Percentiles rank a stretch among this genome's conserved stretches.
Evolutionary conservation across 2,329 filamentous ascomycete genomes (phyloP).

Genomic region (Laburnicola sp.): DNA sequence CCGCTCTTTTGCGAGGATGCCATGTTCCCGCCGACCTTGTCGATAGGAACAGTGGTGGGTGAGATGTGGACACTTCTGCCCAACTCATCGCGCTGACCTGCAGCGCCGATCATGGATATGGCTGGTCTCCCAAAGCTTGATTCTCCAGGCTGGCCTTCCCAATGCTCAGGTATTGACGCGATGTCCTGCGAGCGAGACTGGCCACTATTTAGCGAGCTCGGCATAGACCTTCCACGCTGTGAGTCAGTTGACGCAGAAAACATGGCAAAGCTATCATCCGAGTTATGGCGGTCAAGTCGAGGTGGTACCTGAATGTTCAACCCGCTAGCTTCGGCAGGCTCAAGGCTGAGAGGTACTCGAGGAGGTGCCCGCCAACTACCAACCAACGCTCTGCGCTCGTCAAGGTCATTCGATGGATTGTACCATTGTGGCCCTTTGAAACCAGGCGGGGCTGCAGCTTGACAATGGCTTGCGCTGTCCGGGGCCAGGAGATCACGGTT

Average conservation of each 20-base stretch:
- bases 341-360: slow-evolving; percentile 55
- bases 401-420: slow-evolving; percentile 38
- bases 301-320: slow-evolving; percentile 41
- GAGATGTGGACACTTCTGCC: slow-evolving; percentile 31
- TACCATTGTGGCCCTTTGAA: slow-evolving; percentile 41
- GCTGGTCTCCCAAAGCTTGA: slow-evolving; percentile 40
- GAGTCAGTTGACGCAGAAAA: slow-evolving; percentile 66
- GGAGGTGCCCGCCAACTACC: slow-evolving; percentile 55
- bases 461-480: slow-evolving; percentile 13
- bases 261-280: slow-evolving; percentile 65
- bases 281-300: slow-evolving; percentile 56
- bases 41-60: slow-evolving; percentile 33
- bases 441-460: slow-evolving; percentile 18
- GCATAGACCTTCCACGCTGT: slow-evolving; percentile 55
- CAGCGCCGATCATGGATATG: not conserved
- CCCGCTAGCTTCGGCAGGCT: slow-evolving; percentile 46
- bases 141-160: slow-evolving; percentile 27
- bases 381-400: slow-evolving; percentile 44
- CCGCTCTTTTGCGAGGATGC: slow-evolving; percentile 9
- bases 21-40: slow-evolving; percentile 3
- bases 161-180: slow-evolving; percentile 34
- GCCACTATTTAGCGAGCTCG: slow-evolving; percentile 53
- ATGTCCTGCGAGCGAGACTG: slow-evolving; percentile 30
- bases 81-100: slow-evolving; percentile 15
- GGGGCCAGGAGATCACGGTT: slow-evolving; percentile 5